These are phyloP conservation scores for Iris pallida DNA, from an alignment of 116 monocot genomes.

Conservation along the genomic window DNA sequence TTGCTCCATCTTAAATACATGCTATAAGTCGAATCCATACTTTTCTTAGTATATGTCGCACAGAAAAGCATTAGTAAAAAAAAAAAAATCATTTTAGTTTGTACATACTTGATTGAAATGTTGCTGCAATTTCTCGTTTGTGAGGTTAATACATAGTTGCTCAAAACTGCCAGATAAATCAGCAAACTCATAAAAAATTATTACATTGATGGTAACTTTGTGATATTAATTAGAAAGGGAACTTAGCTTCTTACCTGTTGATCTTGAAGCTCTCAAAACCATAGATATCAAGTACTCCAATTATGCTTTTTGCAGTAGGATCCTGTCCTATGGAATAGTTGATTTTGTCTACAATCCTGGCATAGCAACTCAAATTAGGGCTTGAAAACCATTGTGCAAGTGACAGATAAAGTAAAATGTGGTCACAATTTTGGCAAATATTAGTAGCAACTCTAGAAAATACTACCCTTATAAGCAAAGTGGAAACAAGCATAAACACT, in stretches of 20 bases:
- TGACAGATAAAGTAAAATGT: too few relatives aligned
- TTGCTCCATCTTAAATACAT: slow-evolving; percentile 99
- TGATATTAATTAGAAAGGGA: background rate
- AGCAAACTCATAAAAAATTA: background rate
- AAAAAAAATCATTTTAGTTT: background rate
- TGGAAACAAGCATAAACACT: too few relatives aligned
- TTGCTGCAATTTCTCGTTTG: slow-evolving; percentile 97
- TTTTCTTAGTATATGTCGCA: background rate
- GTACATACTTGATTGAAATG: slow-evolving; percentile 92
- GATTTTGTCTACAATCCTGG: slow-evolving; percentile 96
- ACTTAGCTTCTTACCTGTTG: slow-evolving; percentile 60
- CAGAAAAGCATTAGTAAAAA: background rate
- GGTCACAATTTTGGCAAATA: too few relatives aligned
- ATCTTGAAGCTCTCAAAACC: slow-evolving; percentile 98
- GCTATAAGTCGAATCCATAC: slow-evolving; percentile 37
- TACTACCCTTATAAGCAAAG: too few relatives aligned
- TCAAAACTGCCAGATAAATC: slow-evolving; percentile 67
- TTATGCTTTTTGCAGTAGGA: slow-evolving; percentile 64
- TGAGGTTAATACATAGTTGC: slow-evolving; percentile 92
- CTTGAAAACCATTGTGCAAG: background rate
- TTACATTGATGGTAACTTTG: background rate
- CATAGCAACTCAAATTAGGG: slow-evolving; percentile 9
- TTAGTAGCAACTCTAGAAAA: too few relatives aligned
- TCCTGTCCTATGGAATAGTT: slow-evolving; percentile 97
- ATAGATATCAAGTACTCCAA: slow-evolving; percentile 99